Evolutionary conservation across 2,329 filamentous ascomycete genomes (phyloP), one percentile per base, ranked within the genome.

Genomic region (Metarhizium humberi): DNA sequence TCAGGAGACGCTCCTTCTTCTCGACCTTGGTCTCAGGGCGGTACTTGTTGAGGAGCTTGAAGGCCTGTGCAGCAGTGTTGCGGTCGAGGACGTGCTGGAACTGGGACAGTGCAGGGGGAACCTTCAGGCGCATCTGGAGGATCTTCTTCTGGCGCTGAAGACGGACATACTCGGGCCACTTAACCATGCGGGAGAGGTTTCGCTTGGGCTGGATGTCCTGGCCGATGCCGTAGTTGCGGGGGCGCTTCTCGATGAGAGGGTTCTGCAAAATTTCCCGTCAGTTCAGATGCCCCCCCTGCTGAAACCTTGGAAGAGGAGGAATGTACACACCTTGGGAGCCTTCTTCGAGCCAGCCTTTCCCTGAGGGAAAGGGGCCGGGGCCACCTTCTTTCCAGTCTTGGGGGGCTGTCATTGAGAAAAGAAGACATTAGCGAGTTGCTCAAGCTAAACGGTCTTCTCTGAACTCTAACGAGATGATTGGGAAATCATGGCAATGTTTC

Each of bases 391-490:
- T 83, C 91, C 91, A 72, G 81, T 75, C 82, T 97, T 99, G 75
- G 92, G 89, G 88, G 94, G 90, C 94, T 97, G 82, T 97, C 92
- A 97, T 97, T 94, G 92, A 97, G 92, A 90, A 95, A 92, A 94
- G 88, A 95, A 90, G 86, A 90, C 80, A 90, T 95, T 88, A 96
- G 91, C 87, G 78, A 82, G 80, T 84, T 83, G 86, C 82, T 86
- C 86, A 80, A 81, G 85, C 84, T 77, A 77, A 78, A 78, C 79
- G 80, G 81, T 88, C 87, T 90, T 88, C 85, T 87, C 84, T 87
- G 78, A 88, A 87, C 90, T 95, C 90, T 95, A 95, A 78, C 86
- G 90, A 94, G 87, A 81, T 47, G 48, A 55, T 49, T 47, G 52
- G 63, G 63, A 76, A 75, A 70, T 64, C 69, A 69, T 70, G 73